Base-by-base conservation (phyloP, 208 protist species). In the Leishmania martiniquensis region DNA sequence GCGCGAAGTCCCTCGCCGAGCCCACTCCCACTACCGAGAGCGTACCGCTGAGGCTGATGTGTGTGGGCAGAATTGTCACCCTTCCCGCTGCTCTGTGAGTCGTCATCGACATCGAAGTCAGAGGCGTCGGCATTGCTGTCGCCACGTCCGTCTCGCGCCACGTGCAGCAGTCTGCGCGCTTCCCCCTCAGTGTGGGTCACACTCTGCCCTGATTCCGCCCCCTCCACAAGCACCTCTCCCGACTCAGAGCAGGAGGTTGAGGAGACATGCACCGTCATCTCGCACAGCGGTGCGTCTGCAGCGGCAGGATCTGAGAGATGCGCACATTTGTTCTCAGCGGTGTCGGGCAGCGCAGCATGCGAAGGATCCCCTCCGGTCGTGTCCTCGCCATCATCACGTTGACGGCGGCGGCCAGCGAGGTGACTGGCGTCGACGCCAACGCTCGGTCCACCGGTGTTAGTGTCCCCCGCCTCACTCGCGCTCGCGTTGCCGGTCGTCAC, bases 81-180 rank as follows among this genome's bases (percentile, higher is more conserved):
- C 32, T 52, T 47, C 4, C n/a, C 17, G 49, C 68, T 6, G 25
- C 47, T 32, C 68, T 55, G 44, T 12, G 47, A 72, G 32, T 37
- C n/a, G 47, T 85, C 84, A 52, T 75, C 74, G 51, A 77, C 70
- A 39, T 80, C 72, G 59, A 80, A 78, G 62, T 80, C 81, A 55
- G 85, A 89, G 45, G 52, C 66, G 44, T 34, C 29, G 44, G 25
- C 66, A 47, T 51, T n/a, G 67, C 32, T 54, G 32, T 32, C 39
- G 42, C 29, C 42, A 2, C 22, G 63, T 9, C 29, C 63, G 49
- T 45, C 39, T 42, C 22, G 39, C 15, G 20, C 9, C 63, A 20
- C 32, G 22, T 49, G 29, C 22, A 42, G 4, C 15, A 17, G 63
- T 47, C 39, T 17, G 39, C 25, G 63, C 42, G 49, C 34, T 34